Percentiles rank a stretch among this genome's conserved stretches.
Evolutionary conservation across 2,329 filamentous ascomycete species (phyloP).

Genomic region (Diaporthe batatas): DNA sequence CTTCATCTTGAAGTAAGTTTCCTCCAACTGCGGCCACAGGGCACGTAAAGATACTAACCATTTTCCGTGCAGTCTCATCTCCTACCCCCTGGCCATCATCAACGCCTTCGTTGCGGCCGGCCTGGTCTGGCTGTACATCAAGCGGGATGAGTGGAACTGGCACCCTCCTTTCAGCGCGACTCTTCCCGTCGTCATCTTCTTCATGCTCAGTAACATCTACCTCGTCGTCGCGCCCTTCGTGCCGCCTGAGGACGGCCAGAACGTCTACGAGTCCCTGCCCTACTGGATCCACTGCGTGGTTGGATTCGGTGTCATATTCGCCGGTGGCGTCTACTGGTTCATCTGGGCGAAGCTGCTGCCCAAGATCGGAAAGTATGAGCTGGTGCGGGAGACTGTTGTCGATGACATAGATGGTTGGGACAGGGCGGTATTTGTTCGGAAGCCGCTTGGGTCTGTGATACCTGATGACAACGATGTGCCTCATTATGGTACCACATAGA

Average conservation of each 20-base stretch:
- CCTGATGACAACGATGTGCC: background rate
- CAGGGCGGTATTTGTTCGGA: conserved; percentile 64
- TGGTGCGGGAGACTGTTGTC: conserved; percentile 67
- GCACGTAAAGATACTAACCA: background rate
- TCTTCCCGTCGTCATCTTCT: conserved; percentile 69
- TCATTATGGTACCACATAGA: background rate
- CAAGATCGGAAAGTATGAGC: conserved; percentile 65
- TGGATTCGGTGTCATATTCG: conserved; percentile 62
- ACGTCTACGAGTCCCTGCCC: conserved; percentile 55
- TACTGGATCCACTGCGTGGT: conserved; percentile 69
- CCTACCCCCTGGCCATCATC: conserved; percentile 52
- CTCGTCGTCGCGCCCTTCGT: conserved; percentile 74
- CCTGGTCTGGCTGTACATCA: conserved; percentile 69
- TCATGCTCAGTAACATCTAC: conserved; percentile 65
- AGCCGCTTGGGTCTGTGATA: conserved; percentile 49
- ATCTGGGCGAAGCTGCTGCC: conserved; percentile 56
- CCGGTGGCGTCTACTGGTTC: conserved; percentile 68
- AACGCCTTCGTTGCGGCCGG: conserved; percentile 74
- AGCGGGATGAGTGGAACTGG: conserved; percentile 58
- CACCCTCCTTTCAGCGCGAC: conserved; percentile 75
- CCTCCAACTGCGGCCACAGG: too few relatives aligned
- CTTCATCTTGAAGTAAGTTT: conserved; percentile 72
- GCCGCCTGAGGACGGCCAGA: conserved; percentile 63
- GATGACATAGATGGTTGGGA: conserved; percentile 75
- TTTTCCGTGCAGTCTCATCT: background rate